Evolutionary conservation across 2,329 filamentous ascomycete species (phyloP).

Genomic region (Aureobasidium sp.): DNA sequence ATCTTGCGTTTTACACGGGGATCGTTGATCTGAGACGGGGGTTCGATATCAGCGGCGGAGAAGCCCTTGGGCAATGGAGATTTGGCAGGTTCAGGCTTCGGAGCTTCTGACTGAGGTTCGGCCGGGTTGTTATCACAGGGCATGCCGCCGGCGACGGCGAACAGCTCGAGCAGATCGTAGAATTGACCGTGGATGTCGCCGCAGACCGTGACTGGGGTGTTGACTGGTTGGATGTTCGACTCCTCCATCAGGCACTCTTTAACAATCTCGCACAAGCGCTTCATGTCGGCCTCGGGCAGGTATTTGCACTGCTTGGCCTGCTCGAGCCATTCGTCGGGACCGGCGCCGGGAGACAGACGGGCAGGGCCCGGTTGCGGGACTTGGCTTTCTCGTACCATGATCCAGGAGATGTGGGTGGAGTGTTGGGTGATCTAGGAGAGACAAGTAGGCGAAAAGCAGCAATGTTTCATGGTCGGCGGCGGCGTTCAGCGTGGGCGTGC

Average conservation of each 20-base stretch:
- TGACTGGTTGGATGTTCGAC: constrained; percentile 97
- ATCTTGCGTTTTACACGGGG: constrained; percentile 83
- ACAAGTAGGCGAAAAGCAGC: neutral
- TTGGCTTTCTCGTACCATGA: constrained; percentile 45
- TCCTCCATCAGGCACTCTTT: constrained; percentile 99
- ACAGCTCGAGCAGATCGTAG: constrained; percentile 94
- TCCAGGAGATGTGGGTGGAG: neutral
- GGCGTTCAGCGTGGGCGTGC: neutral
- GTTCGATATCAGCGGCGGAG: constrained; percentile 85
- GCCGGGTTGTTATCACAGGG: constrained; percentile 56
- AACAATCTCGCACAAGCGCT: constrained; percentile 96
- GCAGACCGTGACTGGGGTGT: constrained; percentile 91
- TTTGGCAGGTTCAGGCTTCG: constrained; percentile 5
- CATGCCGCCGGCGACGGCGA: constrained; percentile 94
- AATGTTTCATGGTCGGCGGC: neutral
- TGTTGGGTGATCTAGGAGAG: neutral
- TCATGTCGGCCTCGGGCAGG: constrained; percentile 93
- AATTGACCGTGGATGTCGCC: constrained; percentile 99
- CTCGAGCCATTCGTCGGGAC: constrained; percentile 92
- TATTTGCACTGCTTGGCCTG: constrained; percentile 97
- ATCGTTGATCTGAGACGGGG: constrained; percentile 79
- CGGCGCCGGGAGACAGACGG: constrained; percentile 72
- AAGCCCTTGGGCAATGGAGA: constrained; percentile 55
- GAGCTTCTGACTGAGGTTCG: constrained; percentile 13
- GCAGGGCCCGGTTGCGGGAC: constrained; percentile 89